Evolutionary conservation across 257 asterid genomes (phyloP), one percentile per base, ranked within the genome.

Genomic region (Perilla frutescens): DNA sequence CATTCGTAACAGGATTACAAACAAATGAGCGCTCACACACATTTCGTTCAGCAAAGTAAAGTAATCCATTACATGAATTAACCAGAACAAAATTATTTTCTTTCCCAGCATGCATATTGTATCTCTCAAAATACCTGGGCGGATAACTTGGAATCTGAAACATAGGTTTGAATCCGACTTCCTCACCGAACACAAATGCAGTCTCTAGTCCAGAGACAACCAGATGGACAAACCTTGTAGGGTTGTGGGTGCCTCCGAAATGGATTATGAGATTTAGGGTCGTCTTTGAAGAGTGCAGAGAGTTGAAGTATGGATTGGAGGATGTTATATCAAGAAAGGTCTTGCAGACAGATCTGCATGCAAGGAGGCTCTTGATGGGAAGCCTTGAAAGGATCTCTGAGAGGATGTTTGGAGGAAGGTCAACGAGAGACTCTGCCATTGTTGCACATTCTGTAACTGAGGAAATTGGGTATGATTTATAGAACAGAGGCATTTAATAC

Each of bases 11-110:
- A 40, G 77, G 77, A 62, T 72, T 72, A 62, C 77, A 73, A 26
- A 73, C 40, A 51, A 73, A 73, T 8, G 78, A 62, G 39, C 65
- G 72, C 59, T 73, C 66, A 3, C 66, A 53, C 56, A 39, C 7
- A 32, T 44, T 10, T 12, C 55, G 53, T 62, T 73, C 78, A 50
- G 66, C 78, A 73, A 73, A 63, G 47, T 51, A 73, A 11, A 73
- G 71, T 49, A 73, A 73, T 20, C 72, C 78, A 73, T 64, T 32
- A 47, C 67, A 71, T 32, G 76, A 71, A 71, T 71, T 71, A 58
- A 71, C 68, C 58, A 73, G 40, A 53, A 50, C 8, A 63, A 73
- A 73, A 13, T 39, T 51, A 62, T 73, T 50, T 63, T n/a, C 39
- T 26, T 40, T 26, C 45, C 62, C 63, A 51, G 36, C 37, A 60